Percentiles rank a stretch among this genome's conserved stretches.
Evolutionary conservation across 257 asterid genomes (phyloP).

Genomic region (Ophiorrhiza pumila): DNA sequence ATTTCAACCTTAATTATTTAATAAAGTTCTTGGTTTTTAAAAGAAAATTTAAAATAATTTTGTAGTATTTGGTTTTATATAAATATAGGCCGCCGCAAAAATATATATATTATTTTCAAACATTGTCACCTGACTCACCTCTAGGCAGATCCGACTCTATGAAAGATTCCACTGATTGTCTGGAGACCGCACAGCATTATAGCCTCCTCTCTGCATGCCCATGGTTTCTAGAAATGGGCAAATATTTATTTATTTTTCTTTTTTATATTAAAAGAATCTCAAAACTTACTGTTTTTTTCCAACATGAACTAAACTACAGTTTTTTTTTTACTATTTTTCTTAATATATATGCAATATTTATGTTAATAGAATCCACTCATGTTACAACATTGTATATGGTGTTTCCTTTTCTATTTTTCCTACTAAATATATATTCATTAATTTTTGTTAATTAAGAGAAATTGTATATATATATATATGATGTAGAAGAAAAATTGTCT

Average conservation of each 20-base stretch:
- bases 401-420: too few species aligned
- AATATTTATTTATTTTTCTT: background rate
- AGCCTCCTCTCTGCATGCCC: too few species aligned
- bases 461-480: too few species aligned
- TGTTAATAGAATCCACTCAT: background rate
- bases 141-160: background rate
- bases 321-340: background rate
- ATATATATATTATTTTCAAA: background rate
- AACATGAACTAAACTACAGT: too few species aligned
- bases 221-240: too few species aligned
- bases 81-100: background rate
- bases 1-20: background rate
- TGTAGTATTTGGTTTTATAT: background rate
- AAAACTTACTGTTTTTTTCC: too few species aligned
- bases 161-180: conserved; percentile 2
- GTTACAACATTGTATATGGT: too few species aligned
- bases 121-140: background rate
- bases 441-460: too few species aligned
- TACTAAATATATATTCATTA: too few species aligned
- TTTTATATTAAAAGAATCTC: too few species aligned
- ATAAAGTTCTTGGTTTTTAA: background rate
- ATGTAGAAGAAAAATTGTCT: too few species aligned
- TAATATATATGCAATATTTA: background rate
- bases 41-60: background rate
- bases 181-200: background rate